A percentile compares a stretch with the other conserved stretches of the same genome.
Conservation (phyloP, 2,329 filamentous ascomycete species). For the Fragosphaeria purpurea region DNA sequence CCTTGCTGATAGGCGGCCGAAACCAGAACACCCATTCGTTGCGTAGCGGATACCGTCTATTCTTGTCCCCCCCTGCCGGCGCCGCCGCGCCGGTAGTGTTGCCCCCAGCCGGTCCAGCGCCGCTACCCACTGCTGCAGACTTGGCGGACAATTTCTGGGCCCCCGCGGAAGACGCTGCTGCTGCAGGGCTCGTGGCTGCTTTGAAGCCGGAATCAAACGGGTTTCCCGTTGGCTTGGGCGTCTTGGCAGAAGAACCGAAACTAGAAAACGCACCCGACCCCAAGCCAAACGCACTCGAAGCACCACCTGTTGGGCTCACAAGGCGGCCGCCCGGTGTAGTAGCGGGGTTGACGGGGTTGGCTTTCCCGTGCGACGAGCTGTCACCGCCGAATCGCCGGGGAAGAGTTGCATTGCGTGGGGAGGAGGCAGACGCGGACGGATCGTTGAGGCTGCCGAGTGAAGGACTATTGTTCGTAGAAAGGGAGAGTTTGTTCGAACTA, state of each 20-base stretch:
- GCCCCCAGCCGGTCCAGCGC: slow-evolving; percentile 19
- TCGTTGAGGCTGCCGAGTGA: slow-evolving; percentile 7
- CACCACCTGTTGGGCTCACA: slow-evolving; percentile 64
- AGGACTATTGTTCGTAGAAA: slow-evolving; percentile 48
- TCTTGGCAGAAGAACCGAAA: slow-evolving; percentile 77
- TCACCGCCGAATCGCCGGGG: slow-evolving; percentile 68
- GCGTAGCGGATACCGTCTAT: slow-evolving; percentile 53
- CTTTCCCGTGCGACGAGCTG: slow-evolving; percentile 61
- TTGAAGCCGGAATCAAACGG: slow-evolving; percentile 61
- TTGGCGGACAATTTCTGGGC: slow-evolving; percentile 51
- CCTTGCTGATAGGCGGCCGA: slow-evolving; percentile 90
- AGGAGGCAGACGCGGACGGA: slow-evolving; percentile 38
- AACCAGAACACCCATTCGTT: slow-evolving; percentile 97
- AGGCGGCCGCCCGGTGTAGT: slow-evolving; percentile 60
- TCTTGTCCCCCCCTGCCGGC: slow-evolving; percentile 19
- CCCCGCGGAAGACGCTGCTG: slow-evolving; percentile 18
- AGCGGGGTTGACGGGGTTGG: slow-evolving; percentile 69
- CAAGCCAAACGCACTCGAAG: slow-evolving; percentile 83
- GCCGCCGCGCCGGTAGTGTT: slow-evolving; percentile 27
- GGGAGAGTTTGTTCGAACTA: slow-evolving; percentile 82
- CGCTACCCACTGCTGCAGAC: slow-evolving; percentile 26
- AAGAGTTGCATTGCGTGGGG: slow-evolving; percentile 49
- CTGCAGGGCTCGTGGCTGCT: slow-evolving; percentile 33
- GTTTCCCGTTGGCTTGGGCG: slow-evolving; percentile 74
- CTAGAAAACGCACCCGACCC: slow-evolving; percentile 94